phyloP scores from a whole-genome alignment of 441 rosid species.

The Populus tomentosa region DNA sequence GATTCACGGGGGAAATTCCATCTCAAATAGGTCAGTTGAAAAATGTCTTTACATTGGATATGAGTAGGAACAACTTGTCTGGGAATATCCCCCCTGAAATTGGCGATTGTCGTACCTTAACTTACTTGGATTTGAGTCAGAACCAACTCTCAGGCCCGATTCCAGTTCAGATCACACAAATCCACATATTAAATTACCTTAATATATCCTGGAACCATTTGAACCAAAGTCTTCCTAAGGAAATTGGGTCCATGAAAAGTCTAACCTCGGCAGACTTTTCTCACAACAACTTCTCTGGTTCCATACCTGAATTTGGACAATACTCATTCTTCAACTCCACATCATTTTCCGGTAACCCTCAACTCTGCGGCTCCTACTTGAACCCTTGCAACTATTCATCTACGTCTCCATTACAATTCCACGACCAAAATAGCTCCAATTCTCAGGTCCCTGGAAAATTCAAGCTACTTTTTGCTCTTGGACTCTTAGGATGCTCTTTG shows the following conservation, averaged over 20 bases:
- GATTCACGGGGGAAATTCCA: conserved; percentile 55
- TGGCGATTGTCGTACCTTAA: conserved; percentile 52
- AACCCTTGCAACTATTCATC: conserved; percentile 48
- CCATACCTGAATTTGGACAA: conserved; percentile 72
- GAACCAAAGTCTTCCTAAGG: conserved; percentile 52
- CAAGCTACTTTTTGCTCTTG: conserved; percentile 65
- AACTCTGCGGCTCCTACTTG: conserved; percentile 55
- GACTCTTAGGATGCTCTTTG: conserved; percentile 56
- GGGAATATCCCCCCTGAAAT: conserved; percentile 59
- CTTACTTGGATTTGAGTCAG: conserved; percentile 76
- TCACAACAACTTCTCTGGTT: conserved; percentile 72
- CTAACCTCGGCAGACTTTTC: conserved; percentile 81
- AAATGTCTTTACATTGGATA: conserved; percentile 51
- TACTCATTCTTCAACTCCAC: conserved; percentile 72
- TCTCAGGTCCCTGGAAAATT: conserved; percentile 46
- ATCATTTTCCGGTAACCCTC: conserved; percentile 72
- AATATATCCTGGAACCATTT: conserved; percentile 75
- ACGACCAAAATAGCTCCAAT: conserved; percentile 23
- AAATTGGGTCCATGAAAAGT: conserved; percentile 66
- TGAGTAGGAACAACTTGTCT: conserved; percentile 66
- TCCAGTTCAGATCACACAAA: conserved; percentile 54
- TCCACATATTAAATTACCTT: conserved; percentile 60
- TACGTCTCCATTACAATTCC: conserved; percentile 32
- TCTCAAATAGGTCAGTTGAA: conserved; percentile 53
- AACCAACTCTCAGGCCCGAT: conserved; percentile 73